Evolutionary conservation across 73 alveolate species (phyloP).

Genomic region (Symbiodinium natans): DNA sequence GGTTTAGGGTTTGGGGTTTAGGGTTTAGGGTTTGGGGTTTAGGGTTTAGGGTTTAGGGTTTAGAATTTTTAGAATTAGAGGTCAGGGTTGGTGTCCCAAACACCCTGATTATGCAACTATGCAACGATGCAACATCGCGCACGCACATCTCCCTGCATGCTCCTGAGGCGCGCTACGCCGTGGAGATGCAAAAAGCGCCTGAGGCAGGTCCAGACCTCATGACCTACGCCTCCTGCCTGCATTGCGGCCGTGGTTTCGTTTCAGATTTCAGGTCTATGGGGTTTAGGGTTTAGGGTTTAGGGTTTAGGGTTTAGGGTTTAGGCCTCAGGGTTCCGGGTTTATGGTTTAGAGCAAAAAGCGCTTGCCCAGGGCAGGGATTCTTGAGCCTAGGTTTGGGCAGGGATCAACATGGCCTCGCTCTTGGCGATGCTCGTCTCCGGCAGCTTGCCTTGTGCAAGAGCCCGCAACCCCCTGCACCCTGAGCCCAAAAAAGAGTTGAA

Average conservation of each 20-base stretch:
- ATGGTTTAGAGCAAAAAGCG: not conserved
- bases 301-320: not conserved
- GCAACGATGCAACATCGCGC: no score
- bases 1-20: no score
- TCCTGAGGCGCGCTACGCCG: slow-evolving; percentile 61
- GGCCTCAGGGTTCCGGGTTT: not conserved
- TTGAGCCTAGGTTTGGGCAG: slow-evolving; percentile 50
- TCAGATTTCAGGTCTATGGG: not conserved
- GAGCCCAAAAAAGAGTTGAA: not conserved
- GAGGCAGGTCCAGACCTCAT: slow-evolving; percentile 49
- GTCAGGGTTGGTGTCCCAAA: no score
- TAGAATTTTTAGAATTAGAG: not conserved
- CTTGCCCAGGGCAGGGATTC: no score
- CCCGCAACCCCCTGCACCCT: no score
- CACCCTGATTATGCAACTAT: not conserved
- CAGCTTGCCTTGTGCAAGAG: not conserved
- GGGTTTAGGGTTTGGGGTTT: not conserved
- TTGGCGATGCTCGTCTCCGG: slow-evolving; percentile 61
- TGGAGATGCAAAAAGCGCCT: slow-evolving; percentile 59
- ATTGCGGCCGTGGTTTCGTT: not conserved
- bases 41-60: not conserved
- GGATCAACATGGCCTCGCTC: slow-evolving; percentile 34
- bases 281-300: not conserved
- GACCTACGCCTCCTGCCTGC: not conserved
- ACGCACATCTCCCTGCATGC: no score